phyloP scores from a whole-genome alignment of 768 basidiomycete genomes.

The Tulasnella sp. region DNA sequence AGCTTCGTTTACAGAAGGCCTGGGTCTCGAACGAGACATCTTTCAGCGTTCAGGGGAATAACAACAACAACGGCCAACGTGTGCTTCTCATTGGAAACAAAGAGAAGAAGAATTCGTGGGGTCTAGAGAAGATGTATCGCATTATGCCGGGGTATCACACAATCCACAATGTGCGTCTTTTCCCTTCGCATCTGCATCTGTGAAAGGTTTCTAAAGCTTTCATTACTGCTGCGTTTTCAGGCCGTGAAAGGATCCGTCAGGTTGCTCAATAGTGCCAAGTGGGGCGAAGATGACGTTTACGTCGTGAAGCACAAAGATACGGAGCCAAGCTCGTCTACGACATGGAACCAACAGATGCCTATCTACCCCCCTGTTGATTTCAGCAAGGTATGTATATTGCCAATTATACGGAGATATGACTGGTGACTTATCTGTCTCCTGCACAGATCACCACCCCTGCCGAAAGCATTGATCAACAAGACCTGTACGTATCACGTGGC shows the following conservation, averaged over 20 bases:
- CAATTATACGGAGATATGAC: not conserved
- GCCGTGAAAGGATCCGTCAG: not conserved
- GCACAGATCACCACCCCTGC: not conserved
- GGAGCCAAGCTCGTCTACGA: not conserved
- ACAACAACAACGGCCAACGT: not conserved
- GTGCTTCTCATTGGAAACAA: not conserved
- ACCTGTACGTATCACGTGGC: not conserved
- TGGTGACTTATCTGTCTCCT: not conserved
- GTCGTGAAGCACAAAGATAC: not conserved
- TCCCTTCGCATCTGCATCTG: not conserved
- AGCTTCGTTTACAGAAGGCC: not conserved
- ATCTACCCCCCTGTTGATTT: not conserved
- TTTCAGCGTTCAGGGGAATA: not conserved
- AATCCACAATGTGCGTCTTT: not conserved
- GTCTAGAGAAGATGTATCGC: not conserved
- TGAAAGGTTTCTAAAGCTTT: not conserved
- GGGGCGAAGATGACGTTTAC: not conserved
- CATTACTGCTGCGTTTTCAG: not conserved
- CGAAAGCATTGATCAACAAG: not conserved
- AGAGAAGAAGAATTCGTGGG: not conserved
- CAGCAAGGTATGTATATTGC: not conserved
- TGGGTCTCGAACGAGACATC: not conserved
- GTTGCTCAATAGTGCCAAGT: not conserved
- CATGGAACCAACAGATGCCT: not conserved
- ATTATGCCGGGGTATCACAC: not conserved